Percentiles rank a stretch among this genome's conserved stretches.
phyloP scores from a whole-genome alignment of 768 basidiomycete genomes.

The Galerina sulciceps region DNA sequence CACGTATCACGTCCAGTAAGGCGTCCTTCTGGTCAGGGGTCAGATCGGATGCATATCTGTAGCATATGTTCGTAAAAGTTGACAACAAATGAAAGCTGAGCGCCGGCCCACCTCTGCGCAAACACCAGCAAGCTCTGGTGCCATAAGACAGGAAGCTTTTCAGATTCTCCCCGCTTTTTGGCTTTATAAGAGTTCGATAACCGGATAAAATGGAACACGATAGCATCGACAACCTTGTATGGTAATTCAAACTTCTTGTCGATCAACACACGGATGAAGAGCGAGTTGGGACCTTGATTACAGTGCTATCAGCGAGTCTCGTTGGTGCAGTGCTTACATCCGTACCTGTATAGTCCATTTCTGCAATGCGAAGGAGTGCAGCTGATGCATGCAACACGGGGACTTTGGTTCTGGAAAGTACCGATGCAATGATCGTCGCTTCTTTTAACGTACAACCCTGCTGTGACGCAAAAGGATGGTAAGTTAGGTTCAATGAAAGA shows the following conservation, averaged over 20 bases:
- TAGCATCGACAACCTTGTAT: constrained; percentile 95
- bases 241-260: constrained; percentile 99
- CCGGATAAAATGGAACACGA: constrained; percentile 98
- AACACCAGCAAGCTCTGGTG: constrained; percentile 96
- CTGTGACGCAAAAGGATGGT: constrained; percentile 24
- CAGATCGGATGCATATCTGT: constrained; percentile 89
- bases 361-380: constrained; percentile 88
- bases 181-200: constrained; percentile 91
- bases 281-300: constrained; percentile 78
- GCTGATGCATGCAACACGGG: constrained; percentile 98
- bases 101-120: constrained; percentile 72
- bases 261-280: constrained; percentile 94
- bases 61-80: not conserved
- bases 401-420: constrained; percentile 88
- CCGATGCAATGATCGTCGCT: constrained; percentile 91
- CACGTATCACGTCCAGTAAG: constrained; percentile 89
- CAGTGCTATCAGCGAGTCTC: constrained; percentile 1
- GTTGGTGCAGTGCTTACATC: not conserved
- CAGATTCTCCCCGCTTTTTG: constrained; percentile 66
- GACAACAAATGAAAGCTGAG: not conserved
- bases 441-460: constrained; percentile 90
- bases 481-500: not conserved
- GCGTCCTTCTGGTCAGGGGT: constrained; percentile 98
- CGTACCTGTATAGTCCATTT: constrained; percentile 93
- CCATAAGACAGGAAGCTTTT: constrained; percentile 96